These are phyloP conservation scores for Xerocomus minutiporus DNA, from an alignment of 1,284 basidiomycete species.

Conservation along the genomic window DNA sequence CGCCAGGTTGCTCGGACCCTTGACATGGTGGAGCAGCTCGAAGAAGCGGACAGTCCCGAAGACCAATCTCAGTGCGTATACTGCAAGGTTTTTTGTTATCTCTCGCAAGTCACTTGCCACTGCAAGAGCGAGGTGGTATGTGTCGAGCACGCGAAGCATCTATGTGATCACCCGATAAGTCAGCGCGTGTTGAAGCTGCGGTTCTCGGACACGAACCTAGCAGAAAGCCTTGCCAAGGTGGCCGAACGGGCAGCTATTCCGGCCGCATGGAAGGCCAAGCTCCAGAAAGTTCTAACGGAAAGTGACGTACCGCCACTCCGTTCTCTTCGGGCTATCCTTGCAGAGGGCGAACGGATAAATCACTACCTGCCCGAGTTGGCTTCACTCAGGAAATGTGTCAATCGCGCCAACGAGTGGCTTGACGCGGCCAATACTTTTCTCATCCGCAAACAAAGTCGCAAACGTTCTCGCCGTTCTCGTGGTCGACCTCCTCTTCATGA, in stretches of 20 bases:
- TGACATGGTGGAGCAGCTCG: constrained; percentile 64
- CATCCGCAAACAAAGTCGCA: constrained; percentile 67
- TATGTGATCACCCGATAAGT: constrained; percentile 66
- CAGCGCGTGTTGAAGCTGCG: constrained; percentile 72
- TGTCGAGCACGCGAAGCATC: constrained; percentile 75
- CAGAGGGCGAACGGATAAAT: constrained; percentile 85
- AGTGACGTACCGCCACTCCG: constrained; percentile 71
- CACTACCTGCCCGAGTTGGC: constrained; percentile 69
- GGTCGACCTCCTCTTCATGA: constrained; percentile 47
- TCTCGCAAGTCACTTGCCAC: constrained; percentile 83
- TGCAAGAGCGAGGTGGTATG: constrained; percentile 81
- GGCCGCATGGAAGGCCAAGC: constrained; percentile 67
- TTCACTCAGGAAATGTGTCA: constrained; percentile 74
- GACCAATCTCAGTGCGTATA: constrained; percentile 92
- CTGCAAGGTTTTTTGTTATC: constrained; percentile 95
- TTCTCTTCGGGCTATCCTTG: constrained; percentile 69
- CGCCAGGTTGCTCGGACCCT: constrained; percentile 58
- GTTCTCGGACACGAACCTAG: constrained; percentile 77
- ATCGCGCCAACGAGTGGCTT: constrained; percentile 80
- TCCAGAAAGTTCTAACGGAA: constrained; percentile 64
- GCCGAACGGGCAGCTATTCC: constrained; percentile 73
- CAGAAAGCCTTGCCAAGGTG: constrained; percentile 63
- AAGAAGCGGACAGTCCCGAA: constrained; percentile 80
- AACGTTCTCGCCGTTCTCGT: constrained; percentile 61
- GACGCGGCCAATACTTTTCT: constrained; percentile 70